Conservation (phyloP, 352 stramenopile genomes). For the Phytophthora rubi region DNA sequence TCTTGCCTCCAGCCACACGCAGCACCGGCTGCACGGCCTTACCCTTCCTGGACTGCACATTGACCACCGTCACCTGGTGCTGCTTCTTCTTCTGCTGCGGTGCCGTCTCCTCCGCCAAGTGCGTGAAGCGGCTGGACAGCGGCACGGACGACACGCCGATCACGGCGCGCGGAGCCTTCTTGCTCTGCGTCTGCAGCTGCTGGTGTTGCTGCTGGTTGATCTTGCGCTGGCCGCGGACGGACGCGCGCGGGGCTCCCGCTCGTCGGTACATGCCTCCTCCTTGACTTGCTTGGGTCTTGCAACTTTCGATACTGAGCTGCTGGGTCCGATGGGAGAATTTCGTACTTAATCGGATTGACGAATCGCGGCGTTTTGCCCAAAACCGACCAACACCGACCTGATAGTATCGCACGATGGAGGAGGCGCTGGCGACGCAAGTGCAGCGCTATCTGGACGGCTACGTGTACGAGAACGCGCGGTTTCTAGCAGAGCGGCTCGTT, state of each 20-base stretch:
- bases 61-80: constrained; percentile 49
- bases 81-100: constrained; percentile 31
- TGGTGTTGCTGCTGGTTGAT: constrained; percentile 45
- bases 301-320: neutral
- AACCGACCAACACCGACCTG: constrained; percentile 22
- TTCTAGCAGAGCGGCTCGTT: constrained; percentile 84
- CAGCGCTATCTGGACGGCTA: constrained; percentile 60
- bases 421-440: constrained; percentile 52
- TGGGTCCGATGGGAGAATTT: neutral
- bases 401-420: constrained; percentile 43
- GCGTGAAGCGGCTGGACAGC: constrained; percentile 80
- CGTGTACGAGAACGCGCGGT: constrained; percentile 73
- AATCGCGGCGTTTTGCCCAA: constrained; percentile 1
- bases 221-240: constrained; percentile 65
- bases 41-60: constrained; percentile 37
- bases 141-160: constrained; percentile 75
- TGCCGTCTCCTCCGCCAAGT: constrained; percentile 58
- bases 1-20: constrained; percentile 26
- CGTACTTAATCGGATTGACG: neutral
- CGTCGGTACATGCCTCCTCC: constrained; percentile 39
- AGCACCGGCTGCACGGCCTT: constrained; percentile 32
- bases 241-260: constrained; percentile 46
- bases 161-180: constrained; percentile 44
- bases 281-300: neutral
- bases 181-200: constrained; percentile 29